phyloP scores from a whole-genome alignment of 108 stramenopile species.

The Cyclotella atomus region DNA sequence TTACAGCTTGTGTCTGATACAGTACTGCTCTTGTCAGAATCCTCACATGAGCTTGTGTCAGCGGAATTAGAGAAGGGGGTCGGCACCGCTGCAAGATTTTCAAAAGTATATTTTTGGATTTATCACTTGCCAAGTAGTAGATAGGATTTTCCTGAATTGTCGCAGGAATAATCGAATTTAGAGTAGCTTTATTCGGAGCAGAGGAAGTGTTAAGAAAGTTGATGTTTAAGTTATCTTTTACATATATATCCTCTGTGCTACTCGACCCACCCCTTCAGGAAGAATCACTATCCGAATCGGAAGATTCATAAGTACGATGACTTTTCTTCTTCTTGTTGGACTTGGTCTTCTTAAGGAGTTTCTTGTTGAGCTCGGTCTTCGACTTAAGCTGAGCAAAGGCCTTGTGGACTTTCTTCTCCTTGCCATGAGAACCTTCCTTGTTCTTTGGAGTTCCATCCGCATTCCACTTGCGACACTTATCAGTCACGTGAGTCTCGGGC shows the following conservation, averaged over 20 bases:
- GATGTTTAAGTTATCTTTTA: neutral
- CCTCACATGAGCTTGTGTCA: slow-evolving; percentile 4
- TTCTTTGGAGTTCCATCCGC: neutral
- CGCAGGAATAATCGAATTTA: neutral
- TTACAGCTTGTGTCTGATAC: no score
- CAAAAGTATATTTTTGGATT: neutral
- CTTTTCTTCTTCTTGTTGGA: neutral
- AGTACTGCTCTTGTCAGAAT: neutral
- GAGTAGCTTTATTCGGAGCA: slow-evolving; percentile 15
- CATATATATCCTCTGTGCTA: neutral
- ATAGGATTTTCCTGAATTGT: neutral
- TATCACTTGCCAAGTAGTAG: neutral
- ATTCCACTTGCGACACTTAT: no score
- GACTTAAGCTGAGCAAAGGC: neutral
- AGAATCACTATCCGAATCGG: neutral
- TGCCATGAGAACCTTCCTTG: neutral
- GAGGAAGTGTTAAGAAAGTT: neutral
- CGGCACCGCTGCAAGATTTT: slow-evolving; percentile 9
- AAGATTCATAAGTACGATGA: neutral
- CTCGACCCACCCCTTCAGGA: slow-evolving; percentile 2
- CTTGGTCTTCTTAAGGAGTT: neutral
- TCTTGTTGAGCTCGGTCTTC: neutral
- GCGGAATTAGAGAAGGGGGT: neutral
- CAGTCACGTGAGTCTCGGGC: neutral
- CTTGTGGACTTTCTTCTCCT: neutral